A percentile compares a stretch with the other conserved stretches of the same genome.
These are phyloP conservation scores for Populus pruinosa DNA, from an alignment of 345 rosid species.

Conservation along the genomic window DNA sequence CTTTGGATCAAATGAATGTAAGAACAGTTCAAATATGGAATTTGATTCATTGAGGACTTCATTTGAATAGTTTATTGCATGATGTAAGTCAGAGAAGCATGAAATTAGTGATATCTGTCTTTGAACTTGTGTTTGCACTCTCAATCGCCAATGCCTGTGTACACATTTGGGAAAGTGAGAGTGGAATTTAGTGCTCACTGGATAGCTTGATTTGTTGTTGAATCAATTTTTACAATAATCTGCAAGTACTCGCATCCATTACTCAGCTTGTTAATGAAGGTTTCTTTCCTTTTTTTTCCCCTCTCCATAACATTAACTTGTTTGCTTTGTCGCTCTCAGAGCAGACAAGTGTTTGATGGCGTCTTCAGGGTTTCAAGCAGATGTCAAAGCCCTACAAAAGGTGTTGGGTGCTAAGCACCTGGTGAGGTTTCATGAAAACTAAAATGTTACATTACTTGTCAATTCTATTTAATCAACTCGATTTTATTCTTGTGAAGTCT, in stretches of 20 bases:
- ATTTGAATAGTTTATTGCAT: neutral
- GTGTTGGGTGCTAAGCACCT: conserved; percentile 73
- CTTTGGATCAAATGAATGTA: neutral
- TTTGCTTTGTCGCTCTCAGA: conserved; percentile 36
- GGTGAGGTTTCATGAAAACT: conserved; percentile 48
- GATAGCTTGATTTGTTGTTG: neutral
- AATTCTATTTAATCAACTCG: neutral
- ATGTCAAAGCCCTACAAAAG: conserved; percentile 90
- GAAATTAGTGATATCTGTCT: neutral
- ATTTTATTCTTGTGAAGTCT: neutral
- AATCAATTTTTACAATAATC: neutral
- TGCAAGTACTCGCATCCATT: neutral
- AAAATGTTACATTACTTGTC: neutral
- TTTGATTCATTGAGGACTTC: neutral
- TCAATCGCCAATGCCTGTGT: neutral
- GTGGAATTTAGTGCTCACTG: neutral
- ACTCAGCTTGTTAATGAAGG: neutral
- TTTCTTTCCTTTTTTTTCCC: neutral
- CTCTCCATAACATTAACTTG: neutral
- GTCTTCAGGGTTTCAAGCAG: conserved; percentile 97
- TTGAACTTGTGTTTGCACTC: neutral
- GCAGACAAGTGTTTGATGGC: conserved; percentile 82
- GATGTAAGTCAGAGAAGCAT: neutral
- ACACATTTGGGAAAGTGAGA: neutral
- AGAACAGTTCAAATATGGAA: neutral